phyloP scores from a whole-genome alignment of 1,284 basidiomycete species.

The Grifola frondosa region DNA sequence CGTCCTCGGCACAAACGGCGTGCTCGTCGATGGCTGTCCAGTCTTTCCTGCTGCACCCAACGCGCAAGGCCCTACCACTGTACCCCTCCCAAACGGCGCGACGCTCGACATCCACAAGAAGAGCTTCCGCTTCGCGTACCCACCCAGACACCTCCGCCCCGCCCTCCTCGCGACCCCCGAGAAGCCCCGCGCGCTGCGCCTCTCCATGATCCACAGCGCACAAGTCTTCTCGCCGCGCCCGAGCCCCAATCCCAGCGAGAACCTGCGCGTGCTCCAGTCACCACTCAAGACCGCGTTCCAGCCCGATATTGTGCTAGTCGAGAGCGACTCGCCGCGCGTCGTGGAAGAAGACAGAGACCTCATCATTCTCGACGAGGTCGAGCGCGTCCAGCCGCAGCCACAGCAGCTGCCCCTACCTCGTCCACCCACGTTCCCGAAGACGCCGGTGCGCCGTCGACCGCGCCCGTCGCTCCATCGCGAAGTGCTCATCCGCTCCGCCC shows the following conservation, averaged over 20 bases:
- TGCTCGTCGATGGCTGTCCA: constrained; percentile 58
- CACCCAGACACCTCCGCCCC: constrained; percentile 67
- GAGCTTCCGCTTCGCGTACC: constrained; percentile 67
- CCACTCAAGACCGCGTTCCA: constrained; percentile 48
- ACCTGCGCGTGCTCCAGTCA: constrained; percentile 58
- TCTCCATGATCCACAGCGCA: constrained; percentile 73
- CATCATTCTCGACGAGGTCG: constrained; percentile 65
- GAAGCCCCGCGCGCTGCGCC: constrained; percentile 47
- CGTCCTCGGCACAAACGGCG: constrained; percentile 56
- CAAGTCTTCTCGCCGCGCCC: constrained; percentile 69
- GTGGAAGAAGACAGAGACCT: constrained; percentile 69
- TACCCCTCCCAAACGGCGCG: constrained; percentile 63
- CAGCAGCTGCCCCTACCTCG: constrained; percentile 17
- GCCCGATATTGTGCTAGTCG: constrained; percentile 59
- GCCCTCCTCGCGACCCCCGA: constrained; percentile 51
- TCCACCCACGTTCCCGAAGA: constrained; percentile 37
- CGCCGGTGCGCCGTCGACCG: constrained; percentile 41
- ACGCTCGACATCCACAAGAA: constrained; percentile 67
- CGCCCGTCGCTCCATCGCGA: constrained; percentile 61
- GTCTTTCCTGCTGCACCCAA: constrained; percentile 47
- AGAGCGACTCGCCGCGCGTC: constrained; percentile 64
- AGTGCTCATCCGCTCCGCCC: constrained; percentile 67
- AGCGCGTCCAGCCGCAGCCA: constrained; percentile 18
- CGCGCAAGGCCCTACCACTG: constrained; percentile 42
- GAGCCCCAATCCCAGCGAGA: constrained; percentile 56